Evolutionary conservation across 164 flowering plant species (phyloP).

Genomic region (Euptelea pleiosperma): DNA sequence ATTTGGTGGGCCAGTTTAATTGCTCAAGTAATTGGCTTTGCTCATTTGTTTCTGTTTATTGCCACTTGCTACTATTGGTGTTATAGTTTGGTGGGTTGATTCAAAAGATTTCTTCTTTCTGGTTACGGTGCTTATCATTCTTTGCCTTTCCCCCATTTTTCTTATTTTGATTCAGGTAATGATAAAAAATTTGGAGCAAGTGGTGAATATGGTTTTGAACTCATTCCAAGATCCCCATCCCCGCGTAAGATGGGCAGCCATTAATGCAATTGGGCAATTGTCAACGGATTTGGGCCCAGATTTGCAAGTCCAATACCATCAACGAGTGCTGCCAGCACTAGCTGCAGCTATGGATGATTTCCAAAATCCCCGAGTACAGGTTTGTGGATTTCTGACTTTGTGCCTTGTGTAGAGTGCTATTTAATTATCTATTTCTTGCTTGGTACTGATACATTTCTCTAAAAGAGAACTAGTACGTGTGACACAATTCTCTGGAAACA

Average conservation of each 20-base stretch:
- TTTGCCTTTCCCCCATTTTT: not conserved
- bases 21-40: too few species aligned
- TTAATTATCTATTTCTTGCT: not conserved
- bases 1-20: too few species aligned
- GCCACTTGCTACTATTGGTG: not conserved
- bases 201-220: constrained; percentile 83
- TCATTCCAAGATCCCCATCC: constrained; percentile 95
- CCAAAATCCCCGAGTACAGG: constrained; percentile 98
- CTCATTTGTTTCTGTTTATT: not conserved
- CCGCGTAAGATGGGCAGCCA: constrained; percentile 99
- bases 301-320: constrained; percentile 86
- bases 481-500: too few species aligned
- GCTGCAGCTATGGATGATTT: constrained; percentile 96
- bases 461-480: too few species aligned
- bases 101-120: not conserved
- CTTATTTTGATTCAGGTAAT: constrained; percentile 58
- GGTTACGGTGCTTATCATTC: not conserved
- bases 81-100: not conserved
- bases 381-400: constrained; percentile 27
- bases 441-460: too few species aligned
- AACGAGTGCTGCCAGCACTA: constrained; percentile 75
- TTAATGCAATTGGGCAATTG: constrained; percentile 93
- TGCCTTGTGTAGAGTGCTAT: not conserved
- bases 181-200: constrained; percentile 89
- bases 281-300: constrained; percentile 98